Conservation (phyloP, 257 asterid genomes). For the Gentiana straminea region DNA sequence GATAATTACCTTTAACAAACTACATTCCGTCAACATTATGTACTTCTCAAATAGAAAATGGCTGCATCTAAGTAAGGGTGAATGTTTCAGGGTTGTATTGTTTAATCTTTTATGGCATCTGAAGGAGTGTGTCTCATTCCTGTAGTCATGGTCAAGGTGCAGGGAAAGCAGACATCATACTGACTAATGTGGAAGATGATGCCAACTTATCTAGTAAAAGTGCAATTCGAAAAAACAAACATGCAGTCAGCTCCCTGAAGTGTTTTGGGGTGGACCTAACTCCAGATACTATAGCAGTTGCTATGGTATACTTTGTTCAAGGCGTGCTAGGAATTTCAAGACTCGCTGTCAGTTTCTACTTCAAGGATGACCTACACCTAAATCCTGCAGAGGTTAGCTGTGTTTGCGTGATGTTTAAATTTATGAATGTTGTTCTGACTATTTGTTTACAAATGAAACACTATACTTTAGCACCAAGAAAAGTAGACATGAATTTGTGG, state of each 20-base stretch:
- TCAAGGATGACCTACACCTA: slow-evolving; percentile 94
- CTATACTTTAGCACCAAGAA: too few relatives aligned
- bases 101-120: too few relatives aligned
- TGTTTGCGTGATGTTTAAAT: slow-evolving; percentile 1
- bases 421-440: too few relatives aligned
- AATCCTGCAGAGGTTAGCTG: slow-evolving; percentile 95
- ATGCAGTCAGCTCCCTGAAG: slow-evolving; percentile 39
- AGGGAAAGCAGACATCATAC: slow-evolving; percentile 45
- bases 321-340: slow-evolving; percentile 93
- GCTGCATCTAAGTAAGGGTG: too few relatives aligned
- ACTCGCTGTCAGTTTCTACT: slow-evolving; percentile 89
- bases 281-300: slow-evolving; percentile 92
- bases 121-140: neutral
- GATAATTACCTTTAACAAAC: too few relatives aligned
- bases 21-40: too few relatives aligned
- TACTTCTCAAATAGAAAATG: too few relatives aligned
- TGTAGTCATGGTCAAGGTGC: slow-evolving; percentile 19
- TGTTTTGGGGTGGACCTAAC: slow-evolving; percentile 83
- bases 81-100: too few relatives aligned
- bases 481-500: too few relatives aligned
- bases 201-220: slow-evolving; percentile 33
- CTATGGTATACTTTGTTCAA: slow-evolving; percentile 98
- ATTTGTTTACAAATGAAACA: too few relatives aligned
- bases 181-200: slow-evolving; percentile 39
- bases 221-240: slow-evolving; percentile 39